A percentile compares a stretch with the other conserved stretches of the same genome.
These are phyloP conservation scores for Craspedostauros australis DNA, from an alignment of 108 stramenopile genomes.

Conservation along the genomic window DNA sequence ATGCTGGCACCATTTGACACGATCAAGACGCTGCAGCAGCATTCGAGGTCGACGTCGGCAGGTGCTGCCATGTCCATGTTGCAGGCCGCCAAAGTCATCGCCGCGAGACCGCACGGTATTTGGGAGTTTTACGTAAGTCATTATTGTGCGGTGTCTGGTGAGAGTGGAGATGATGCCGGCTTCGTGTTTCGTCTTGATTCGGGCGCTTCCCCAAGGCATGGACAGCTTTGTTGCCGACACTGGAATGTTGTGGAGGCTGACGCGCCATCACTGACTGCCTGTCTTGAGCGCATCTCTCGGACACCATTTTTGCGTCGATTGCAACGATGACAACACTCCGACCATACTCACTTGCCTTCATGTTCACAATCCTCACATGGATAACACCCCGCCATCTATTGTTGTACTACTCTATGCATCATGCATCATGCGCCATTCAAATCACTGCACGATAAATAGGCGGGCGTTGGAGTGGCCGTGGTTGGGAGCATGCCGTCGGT, in stretches of 20 bases:
- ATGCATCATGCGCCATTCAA: too few species aligned
- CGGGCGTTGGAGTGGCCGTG: slow-evolving; percentile 75
- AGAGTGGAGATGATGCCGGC: neutral
- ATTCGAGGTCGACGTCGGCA: slow-evolving; percentile 11
- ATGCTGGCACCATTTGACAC: slow-evolving; percentile 90
- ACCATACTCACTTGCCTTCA: too few species aligned
- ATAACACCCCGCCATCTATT: too few species aligned
- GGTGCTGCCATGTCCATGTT: slow-evolving; percentile 36
- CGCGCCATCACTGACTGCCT: too few species aligned
- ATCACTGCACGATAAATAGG: slow-evolving; percentile 23
- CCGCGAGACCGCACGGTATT: slow-evolving; percentile 64
- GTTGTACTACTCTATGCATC: too few species aligned
- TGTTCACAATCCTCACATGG: too few species aligned
- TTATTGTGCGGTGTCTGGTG: too few species aligned
- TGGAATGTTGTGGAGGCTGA: neutral
- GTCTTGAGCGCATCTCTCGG: neutral
- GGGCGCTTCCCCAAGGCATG: neutral
- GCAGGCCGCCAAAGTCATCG: slow-evolving; percentile 51
- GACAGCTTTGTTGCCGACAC: neutral
- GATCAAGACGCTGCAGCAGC: slow-evolving; percentile 91
- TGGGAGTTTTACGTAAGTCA: slow-evolving; percentile 67
- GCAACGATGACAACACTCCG: too few species aligned
- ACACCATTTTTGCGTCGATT: too few species aligned
- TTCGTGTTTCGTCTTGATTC: neutral
- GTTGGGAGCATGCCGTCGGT: slow-evolving; percentile 83